Base-by-base conservation (phyloP, 257 asterid species). In the Coffea canephora region DNA sequence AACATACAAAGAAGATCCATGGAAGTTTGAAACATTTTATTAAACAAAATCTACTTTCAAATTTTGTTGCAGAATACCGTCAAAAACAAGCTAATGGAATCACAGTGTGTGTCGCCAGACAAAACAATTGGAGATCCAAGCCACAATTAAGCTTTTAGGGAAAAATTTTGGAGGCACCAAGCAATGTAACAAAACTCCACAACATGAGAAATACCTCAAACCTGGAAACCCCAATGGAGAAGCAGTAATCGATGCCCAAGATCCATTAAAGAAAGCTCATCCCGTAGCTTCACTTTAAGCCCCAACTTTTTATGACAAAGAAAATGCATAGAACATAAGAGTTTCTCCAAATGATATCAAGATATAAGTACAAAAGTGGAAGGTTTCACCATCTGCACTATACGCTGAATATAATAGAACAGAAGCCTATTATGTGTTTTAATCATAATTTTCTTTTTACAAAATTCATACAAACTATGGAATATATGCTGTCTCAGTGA, bases 231-330 rank as follows among this genome's bases (percentile, higher is more conserved):
- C 39, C 59, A 49, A 62, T 14, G 50, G 23, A 34, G 79, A 76
- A 62, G 82, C 82, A 73, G 78, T 73, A 43, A 64, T n/a, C n/a
- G 43, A 36, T 73, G 69, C 50, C 78, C 83, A 73, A 23, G 68
- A 73, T 73, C 66, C 77, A 54, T 23, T 73, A 27, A 65, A 69
- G 78, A 72, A 21, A 72, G 34, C 49, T 73, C 83, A 64, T 65
- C 73, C 73, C 82, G 15, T 27, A 79, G 39, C 71, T 79, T 43
- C 74, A 49, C 64, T 71, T 79, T 79, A 71, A 52, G 77, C 78
- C 82, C 77, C 73, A 27, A 71, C 18, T 15, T 79, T 31, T 79
- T 16, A 21, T 21, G 31, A 45, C 48, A 73, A 50, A 34, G 34
- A 71, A 73, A 73, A 79, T 64, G 73, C 34, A 76, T 16, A 65